Evolutionary conservation across 257 asterid genomes (phyloP), one percentile per base, ranked within the genome.

Genomic region (Cordia subcordata): DNA sequence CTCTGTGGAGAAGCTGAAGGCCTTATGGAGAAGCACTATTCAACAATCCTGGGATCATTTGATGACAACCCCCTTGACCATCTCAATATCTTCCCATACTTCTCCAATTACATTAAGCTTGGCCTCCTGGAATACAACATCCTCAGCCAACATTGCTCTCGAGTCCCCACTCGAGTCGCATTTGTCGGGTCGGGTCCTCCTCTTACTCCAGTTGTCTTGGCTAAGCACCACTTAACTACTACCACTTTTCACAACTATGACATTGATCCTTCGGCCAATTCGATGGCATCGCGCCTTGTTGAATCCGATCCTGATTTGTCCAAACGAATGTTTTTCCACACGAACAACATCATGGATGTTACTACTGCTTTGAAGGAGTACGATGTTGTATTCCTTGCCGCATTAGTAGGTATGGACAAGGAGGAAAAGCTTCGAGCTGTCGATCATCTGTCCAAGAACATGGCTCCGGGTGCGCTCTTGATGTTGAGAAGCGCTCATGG

Each of bases 401-500:
- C 97, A 3, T 73, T 90, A 0, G 97, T 90, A 46, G 97, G 97
- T 18, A 79, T 85, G 93, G 91, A 83, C n/a, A 65, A 76, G 38
- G 89, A 83, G 59, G 83, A 79, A 8, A 90, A 90, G 71, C 67
- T 66, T 53, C 61, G 50, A 5, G 81, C 81, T 18, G 63, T 90
- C 5, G 85, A 78, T 57, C 90, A 87, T 51, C 46, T 90, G 61
- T 82, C 76, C 0, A 75, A 66, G 63, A 55, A 66, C 47, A 87
- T 90, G 98, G 76, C 88, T 0, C 87, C 91, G 0, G 96, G 98
- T 10, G 96, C 91, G 9, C 57, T 84, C 10, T 77, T 90, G 54
- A 85, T 87, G 95, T 67, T 90, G 2, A 74, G 98, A 78, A 85
- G 95, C 61, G 96, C 98, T 10, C 98, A 90, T 6, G 98, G 95